Evolutionary conservation across 2,329 filamentous ascomycete species (phyloP).

Genomic region (Seiridium unicorne): DNA sequence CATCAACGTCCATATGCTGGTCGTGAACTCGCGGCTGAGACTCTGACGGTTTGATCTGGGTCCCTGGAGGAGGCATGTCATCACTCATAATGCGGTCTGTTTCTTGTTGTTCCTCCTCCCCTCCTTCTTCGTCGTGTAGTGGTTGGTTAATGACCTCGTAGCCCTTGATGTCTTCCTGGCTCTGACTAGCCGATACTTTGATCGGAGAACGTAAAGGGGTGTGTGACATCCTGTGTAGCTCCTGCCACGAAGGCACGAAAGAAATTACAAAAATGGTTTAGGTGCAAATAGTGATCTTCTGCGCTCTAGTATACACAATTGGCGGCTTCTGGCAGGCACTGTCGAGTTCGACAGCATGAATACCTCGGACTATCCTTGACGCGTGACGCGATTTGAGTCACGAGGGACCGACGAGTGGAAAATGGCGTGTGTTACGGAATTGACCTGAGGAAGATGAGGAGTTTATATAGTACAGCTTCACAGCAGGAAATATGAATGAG

Average conservation of each 20-base stretch:
- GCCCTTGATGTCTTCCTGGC: conserved; percentile 9
- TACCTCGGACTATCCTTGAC: neutral
- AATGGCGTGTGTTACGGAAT: neutral
- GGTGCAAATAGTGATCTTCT: neutral
- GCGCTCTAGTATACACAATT: neutral
- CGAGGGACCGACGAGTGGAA: neutral
- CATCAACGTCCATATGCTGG: neutral
- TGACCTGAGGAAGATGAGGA: neutral
- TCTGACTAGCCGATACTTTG: conserved; percentile 5
- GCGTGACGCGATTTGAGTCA: conserved; percentile 4
- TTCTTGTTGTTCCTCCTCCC: neutral
- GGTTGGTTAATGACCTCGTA: neutral
- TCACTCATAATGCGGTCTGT: neutral
- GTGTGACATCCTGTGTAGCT: neutral
- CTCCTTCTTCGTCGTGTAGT: neutral
- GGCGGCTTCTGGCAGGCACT: conserved; percentile 1
- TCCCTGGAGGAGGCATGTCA: neutral
- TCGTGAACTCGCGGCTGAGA: neutral
- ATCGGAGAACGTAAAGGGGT: conserved; percentile 6
- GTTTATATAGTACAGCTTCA: neutral
- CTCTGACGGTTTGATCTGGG: conserved; percentile 2
- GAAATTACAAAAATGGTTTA: neutral
- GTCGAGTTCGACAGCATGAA: neutral
- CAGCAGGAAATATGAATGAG: neutral
- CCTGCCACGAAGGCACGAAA: neutral